phyloP scores from a whole-genome alignment of 176 grass and related monocot species.

The Avena atlantica region DNA sequence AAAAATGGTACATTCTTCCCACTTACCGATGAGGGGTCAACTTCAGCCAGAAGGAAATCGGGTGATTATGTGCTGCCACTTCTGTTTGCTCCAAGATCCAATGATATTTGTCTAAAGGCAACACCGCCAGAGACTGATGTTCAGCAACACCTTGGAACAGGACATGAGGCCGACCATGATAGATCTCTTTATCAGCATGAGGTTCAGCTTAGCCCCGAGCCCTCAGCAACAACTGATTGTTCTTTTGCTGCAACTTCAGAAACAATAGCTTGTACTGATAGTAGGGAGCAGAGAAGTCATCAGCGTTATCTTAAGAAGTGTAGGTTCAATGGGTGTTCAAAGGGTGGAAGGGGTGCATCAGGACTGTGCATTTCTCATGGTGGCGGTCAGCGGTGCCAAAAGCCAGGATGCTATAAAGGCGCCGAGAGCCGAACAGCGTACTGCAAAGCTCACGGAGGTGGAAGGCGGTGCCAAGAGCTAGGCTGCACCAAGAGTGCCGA shows the following conservation, averaged over 20 bases:
- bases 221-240: conserved; percentile 60
- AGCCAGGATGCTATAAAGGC: conserved; percentile 85
- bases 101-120: conserved; percentile 38
- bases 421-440: conserved; percentile 81
- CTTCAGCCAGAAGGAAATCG: conserved; percentile 83
- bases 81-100: conserved; percentile 72
- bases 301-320: conserved; percentile 83
- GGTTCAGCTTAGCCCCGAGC: conserved; percentile 55
- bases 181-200: conserved; percentile 31
- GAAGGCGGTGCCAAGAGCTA: conserved; percentile 76
- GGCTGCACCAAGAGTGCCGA: conserved; percentile 92
- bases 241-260: conserved; percentile 61
- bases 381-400: conserved; percentile 86
- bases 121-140: conserved; percentile 5
- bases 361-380: conserved; percentile 93
- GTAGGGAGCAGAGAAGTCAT: conserved; percentile 50
- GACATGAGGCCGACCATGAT: conserved; percentile 35
- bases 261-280: conserved; percentile 28
- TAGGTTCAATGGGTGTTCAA: conserved; percentile 84
- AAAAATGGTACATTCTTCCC: conserved; percentile 55
- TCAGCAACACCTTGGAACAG: conserved; percentile 41
- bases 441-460: conserved; percentile 90
- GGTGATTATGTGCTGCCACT: conserved; percentile 71
- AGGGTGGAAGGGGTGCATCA: conserved; percentile 81
- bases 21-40: conserved; percentile 78